Evolutionary conservation across 108 stramenopile species (phyloP), one percentile per base, ranked within the genome.

Genomic region (Pelagomonas calceolata): DNA sequence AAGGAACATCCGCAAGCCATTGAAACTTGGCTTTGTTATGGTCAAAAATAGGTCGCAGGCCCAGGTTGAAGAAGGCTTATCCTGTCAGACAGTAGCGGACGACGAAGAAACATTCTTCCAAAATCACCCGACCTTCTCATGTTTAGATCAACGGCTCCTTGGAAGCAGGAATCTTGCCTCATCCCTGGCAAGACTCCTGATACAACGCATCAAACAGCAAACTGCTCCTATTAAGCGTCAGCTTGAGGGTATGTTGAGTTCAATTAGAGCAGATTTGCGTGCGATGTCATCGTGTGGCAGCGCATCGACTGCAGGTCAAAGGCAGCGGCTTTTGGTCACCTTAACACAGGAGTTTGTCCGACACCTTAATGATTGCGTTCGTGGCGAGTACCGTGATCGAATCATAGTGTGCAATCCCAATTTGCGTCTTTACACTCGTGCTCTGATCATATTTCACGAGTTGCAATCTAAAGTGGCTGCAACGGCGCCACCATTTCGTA

Each of bases 11-110:
- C 46, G 65, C 18, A 83, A 83, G 68, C 82, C 80, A 34, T 74
- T 83, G 45, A 79, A 73, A 70, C 78, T 79, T 18, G 82, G 82
- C 67, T 83, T 79, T 34, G 75, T 76, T 65, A 81, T 83, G 78
- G 78, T 83, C 37, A 78, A 73, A 36, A 74, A 69, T 64, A 72
- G 79, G 68, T 70, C 68, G 51, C 79, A 82, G 45, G 21, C 33
- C 31, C 73, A 80, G 64, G 70, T 78, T 63, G 36, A 70, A 37
- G 72, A 79, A 39, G 76, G 76, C 32, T 34, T 74, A 66, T 66
- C 70, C 30, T 68, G 66, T 66, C 34, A 76, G 66, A 39, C 70
- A 67, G 76, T 76, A 12, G 30, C 36, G 30, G 36, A 16, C 18
- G 37, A 68, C 15, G 76, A 76, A 67, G 73, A 73, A 3, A 21